Conservation (phyloP, 192 early-diverging fungal genomes). For the Coemansia sp. region DNA sequence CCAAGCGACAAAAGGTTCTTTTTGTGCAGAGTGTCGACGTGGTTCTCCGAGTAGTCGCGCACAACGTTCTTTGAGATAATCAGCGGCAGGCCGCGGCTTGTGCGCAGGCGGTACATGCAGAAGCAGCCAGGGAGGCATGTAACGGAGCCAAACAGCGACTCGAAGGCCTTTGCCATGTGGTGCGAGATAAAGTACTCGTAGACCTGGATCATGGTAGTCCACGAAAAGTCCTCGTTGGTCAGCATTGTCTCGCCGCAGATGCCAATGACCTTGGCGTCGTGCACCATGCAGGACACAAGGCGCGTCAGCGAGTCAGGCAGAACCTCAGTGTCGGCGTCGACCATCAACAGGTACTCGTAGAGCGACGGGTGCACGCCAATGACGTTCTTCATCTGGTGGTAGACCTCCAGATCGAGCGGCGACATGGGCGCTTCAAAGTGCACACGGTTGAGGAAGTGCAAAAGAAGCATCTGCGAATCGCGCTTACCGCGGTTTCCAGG, state of each 20-base stretch:
- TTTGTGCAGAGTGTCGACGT: constrained; percentile 93
- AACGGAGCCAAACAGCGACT: constrained; percentile 77
- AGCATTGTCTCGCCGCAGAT: constrained; percentile 79
- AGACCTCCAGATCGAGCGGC: constrained; percentile 94
- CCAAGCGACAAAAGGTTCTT: constrained; percentile 96
- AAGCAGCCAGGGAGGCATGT: constrained; percentile 85
- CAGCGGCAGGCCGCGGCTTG: constrained; percentile 67
- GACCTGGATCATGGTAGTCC: constrained; percentile 93
- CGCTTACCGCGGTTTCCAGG: constrained; percentile 98
- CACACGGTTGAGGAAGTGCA: constrained; percentile 89
- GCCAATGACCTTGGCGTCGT: constrained; percentile 79
- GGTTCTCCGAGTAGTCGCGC: constrained; percentile 84
- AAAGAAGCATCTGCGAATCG: constrained; percentile 93
- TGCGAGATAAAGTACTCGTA: constrained; percentile 92
- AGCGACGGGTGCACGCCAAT: constrained; percentile 85
- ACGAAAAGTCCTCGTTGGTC: constrained; percentile 33
- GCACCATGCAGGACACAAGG: constrained; percentile 79
- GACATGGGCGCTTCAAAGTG: constrained; percentile 89
- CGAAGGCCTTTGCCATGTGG: constrained; percentile 87
- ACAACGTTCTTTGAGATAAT: constrained; percentile 79
- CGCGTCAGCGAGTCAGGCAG: constrained; percentile 82
- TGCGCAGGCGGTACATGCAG: constrained; percentile 81
- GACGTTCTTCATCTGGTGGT: constrained; percentile 94
- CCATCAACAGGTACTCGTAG: constrained; percentile 77
- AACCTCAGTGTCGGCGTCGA: constrained; percentile 83